Evolutionary conservation across 2,329 filamentous ascomycete species (phyloP).

Genomic region (Botrytis sinoallii): DNA sequence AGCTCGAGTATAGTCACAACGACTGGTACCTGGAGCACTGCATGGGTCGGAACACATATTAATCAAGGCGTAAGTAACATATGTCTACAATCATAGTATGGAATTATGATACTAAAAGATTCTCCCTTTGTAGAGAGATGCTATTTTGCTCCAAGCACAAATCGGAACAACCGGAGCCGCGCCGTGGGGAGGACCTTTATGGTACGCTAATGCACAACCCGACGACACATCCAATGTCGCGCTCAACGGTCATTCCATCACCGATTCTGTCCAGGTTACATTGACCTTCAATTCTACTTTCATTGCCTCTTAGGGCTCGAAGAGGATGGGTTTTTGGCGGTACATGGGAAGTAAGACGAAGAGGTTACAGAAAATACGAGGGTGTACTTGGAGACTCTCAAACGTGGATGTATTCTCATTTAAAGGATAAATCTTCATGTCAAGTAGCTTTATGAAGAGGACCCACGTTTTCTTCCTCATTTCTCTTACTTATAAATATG

Average conservation of each 20-base stretch:
- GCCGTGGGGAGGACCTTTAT: not conserved
- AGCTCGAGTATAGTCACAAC: not conserved
- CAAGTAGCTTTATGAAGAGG: not conserved
- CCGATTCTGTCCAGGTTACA: not conserved
- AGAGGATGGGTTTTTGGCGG: not conserved
- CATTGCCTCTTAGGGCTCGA: not conserved
- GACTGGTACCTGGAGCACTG: not conserved
- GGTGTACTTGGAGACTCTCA: not conserved
- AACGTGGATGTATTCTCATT: not conserved
- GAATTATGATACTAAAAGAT: not conserved
- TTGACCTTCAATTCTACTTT: not conserved
- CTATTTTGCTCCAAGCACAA: conserved; percentile 3
- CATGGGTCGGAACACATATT: not conserved
- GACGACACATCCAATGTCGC: not conserved
- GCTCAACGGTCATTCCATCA: not conserved
- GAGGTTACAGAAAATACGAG: not conserved
- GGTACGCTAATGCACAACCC: not conserved
- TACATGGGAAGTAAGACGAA: not conserved
- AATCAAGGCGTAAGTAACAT: not conserved
- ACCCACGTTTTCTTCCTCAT: not conserved
- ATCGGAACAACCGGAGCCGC: not conserved
- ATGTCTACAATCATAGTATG: not conserved
- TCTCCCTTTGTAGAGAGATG: not conserved
- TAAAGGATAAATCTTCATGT: not conserved
- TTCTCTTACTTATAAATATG: not conserved